Evolutionary conservation across 441 rosid species (phyloP), one percentile per base, ranked within the genome.

Genomic region (Theobroma grandiflorum): DNA sequence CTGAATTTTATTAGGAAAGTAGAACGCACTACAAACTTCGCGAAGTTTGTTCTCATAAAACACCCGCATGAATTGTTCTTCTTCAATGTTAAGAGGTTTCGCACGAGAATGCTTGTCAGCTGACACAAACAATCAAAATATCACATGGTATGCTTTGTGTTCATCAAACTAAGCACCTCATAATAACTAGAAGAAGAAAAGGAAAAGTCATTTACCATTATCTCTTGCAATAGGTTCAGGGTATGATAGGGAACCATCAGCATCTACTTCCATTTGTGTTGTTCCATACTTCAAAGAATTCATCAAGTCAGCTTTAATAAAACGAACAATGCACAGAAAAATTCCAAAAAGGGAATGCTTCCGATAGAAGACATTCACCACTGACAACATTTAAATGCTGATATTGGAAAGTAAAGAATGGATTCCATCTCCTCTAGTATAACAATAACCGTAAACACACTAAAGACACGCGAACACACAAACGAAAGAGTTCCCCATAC

Each of bases 1-100:
- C 99, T 95, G 99, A 82, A 96, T 91, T 87, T 96, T 96, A 81
- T 96, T 92, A 68, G 99, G 99, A 84, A 96, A 96, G 82, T 89
- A 91, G 80, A 96, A 96, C 68, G 98, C 98, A 80, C 94, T 91
- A 69, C 99, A 96, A 7, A 96, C 99, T 91, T 95, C 99, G 80
- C 96, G 90, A 79, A 95, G 94, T 84, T 96, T 96, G 78, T 81
- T 91, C 83, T 96, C 98, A 82, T 91, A 94, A 85, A 90, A 94
- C 20, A 89, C 94, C 77, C 98, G 88, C 98, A 96, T 92, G 78
- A 84, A 92, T 71, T 90, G 90, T 81, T 96, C 99, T 84, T 96
- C 99, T 79, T 95, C 98, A 82, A 92, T 83, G 80, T 79, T 93
- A 76, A 95, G 87, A 72, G 98, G 83, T 81, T 96, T 96, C 65